Conservation (phyloP, 129 eudicot species). For the Dittrichia graveolens region DNA sequence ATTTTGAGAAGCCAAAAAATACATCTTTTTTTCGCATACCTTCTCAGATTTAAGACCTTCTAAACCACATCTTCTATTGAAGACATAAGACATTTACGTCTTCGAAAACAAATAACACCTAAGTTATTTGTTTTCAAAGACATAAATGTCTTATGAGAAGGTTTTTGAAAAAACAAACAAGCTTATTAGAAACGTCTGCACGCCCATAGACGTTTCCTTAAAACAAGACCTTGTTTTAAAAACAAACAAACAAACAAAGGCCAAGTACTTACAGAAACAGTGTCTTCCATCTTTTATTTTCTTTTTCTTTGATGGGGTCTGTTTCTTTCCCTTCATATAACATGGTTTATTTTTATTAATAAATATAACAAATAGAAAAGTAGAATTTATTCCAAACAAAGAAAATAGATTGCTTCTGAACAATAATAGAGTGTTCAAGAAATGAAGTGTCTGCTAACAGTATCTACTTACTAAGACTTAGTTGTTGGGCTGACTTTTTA, state of each 20-base stretch:
- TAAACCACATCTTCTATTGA: no score
- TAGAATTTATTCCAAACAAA: not conserved
- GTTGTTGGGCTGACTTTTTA: slow-evolving; percentile 50
- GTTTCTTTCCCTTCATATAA: slow-evolving; percentile 10
- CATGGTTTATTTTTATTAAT: not conserved
- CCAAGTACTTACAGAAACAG: not conserved
- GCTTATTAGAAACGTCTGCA: no score
- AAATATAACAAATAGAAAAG: not conserved
- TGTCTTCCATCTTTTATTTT: not conserved
- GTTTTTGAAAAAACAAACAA: no score
- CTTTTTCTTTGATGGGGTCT: slow-evolving; percentile 15
- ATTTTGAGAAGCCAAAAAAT: no score
- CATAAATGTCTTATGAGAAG: no score
- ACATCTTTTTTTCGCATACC: no score
- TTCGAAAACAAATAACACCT: no score
- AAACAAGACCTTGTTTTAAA: not conserved
- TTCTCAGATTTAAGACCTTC: no score
- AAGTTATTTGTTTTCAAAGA: no score
- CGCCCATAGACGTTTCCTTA: no score
- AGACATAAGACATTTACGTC: no score
- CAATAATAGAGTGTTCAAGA: slow-evolving; percentile 30
- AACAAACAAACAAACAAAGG: not conserved
- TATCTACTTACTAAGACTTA: slow-evolving; percentile 34
- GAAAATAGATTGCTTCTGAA: slow-evolving; percentile 22
- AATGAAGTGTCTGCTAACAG: slow-evolving; percentile 35